Evolutionary conservation across 179 eudicot genomes (phyloP), one percentile per base, ranked within the genome.

Genomic region (Amaranthus tricolor): DNA sequence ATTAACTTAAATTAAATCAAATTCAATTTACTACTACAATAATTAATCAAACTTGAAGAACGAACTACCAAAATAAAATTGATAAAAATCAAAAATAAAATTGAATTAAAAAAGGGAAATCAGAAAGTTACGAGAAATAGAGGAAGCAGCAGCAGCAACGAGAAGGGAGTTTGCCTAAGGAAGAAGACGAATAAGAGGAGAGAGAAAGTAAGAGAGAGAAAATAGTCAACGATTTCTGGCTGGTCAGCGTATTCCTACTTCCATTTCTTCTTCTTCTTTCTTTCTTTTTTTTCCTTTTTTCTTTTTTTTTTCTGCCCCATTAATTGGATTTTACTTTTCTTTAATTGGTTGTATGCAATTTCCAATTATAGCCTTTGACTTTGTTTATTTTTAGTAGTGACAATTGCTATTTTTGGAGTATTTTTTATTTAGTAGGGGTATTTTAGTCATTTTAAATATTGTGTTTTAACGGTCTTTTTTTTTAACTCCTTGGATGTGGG

Each of bases 221-320:
- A 70, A 14, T 70, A 70, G 60, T 70, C 62, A 70, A 62, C 60
- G 62, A 70, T 21, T 70, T 70, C 21, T 70, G 51, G 73, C 73
- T 70, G 62, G 73, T 70, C 73, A 70, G 73, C 73, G 49, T 70
- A 70, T 20, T 31, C 13, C 24, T 70, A 53, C 62, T 53, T 6
- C 60, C 21, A 31, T 50, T 54, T 8, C 24, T 10, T 15, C 10
- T 40, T 66, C 49, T 53, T 66, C 69, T 44, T 64, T 21, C n/a
- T 64, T 21, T 14, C 0, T 9, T 15, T 2, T 5, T 7, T 0
- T 13, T 43, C 4, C 2, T 12, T 15, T 55, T 12, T 43, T 43
- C 7, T 6, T 20, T 43, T 5, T 12, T 12, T 15, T 55, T 12
- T 11, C 44, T 9, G 5, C 55, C 70, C 55, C 54, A 48, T 40